phyloP scores from a whole-genome alignment of 2,329 filamentous ascomycete species.

The Bipolaris sorokiniana region DNA sequence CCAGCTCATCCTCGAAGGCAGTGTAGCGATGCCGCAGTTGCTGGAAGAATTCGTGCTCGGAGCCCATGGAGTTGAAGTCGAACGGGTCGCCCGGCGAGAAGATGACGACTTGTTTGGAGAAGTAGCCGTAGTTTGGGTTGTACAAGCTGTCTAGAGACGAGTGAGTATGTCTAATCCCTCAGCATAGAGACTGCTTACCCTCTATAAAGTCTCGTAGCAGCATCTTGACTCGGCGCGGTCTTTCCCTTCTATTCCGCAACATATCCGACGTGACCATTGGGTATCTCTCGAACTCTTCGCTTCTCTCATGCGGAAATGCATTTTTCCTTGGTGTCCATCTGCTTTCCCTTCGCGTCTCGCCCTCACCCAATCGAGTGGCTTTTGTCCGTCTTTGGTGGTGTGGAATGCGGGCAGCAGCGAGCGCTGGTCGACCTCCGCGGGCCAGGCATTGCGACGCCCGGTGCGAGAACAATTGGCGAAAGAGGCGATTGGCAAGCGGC shows the following conservation, averaged over 20 bases:
- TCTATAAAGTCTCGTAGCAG: constrained; percentile 97
- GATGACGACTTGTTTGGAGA: constrained; percentile 94
- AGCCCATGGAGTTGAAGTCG: constrained; percentile 78
- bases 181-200: constrained; percentile 58
- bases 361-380: constrained; percentile 36
- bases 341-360: constrained; percentile 63
- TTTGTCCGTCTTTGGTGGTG: constrained; percentile 40
- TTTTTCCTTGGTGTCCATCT: constrained; percentile 86
- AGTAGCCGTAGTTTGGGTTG: constrained; percentile 94
- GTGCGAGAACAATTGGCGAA: constrained; percentile 84
- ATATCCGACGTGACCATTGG: constrained; percentile 85
- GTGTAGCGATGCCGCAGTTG: constrained; percentile 80
- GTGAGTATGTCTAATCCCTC: neutral
- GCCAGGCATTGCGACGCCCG: constrained; percentile 61
- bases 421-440: constrained; percentile 51
- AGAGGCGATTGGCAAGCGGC: constrained; percentile 75
- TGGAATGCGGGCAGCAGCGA: constrained; percentile 48
- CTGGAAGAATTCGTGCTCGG: constrained; percentile 84
- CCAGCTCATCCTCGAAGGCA: constrained; percentile 87
- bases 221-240: constrained; percentile 93
- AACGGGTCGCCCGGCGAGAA: constrained; percentile 93
- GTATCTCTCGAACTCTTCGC: constrained; percentile 79
- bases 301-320: constrained; percentile 75
- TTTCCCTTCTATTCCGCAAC: constrained; percentile 72
- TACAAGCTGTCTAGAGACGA: constrained; percentile 74